A percentile compares a stretch with the other conserved stretches of the same genome.
phyloP scores from a whole-genome alignment of 2,329 filamentous ascomycete species.

The Verticillium albo-atrum region DNA sequence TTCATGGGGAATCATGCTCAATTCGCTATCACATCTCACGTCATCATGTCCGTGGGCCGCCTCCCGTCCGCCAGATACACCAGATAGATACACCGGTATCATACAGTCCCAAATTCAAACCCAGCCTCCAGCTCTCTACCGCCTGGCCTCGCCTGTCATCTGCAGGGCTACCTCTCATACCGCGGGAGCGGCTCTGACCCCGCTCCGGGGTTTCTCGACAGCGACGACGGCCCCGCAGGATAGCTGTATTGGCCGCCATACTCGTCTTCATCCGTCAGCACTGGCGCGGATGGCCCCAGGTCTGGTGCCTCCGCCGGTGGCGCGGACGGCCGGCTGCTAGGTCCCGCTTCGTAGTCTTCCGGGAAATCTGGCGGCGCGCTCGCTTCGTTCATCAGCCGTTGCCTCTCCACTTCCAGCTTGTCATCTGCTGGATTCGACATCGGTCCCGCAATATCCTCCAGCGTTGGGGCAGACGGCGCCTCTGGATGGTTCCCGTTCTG shows the following conservation, averaged over 20 bases:
- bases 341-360: slow-evolving; percentile 40
- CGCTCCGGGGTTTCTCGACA: background rate
- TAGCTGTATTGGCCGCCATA: slow-evolving; percentile 30
- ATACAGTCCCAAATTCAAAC: background rate
- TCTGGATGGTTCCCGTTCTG: slow-evolving; percentile 17
- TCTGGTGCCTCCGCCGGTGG: slow-evolving; percentile 16
- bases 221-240: slow-evolving; percentile 6
- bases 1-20: background rate
- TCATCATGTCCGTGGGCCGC: background rate
- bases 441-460: slow-evolving; percentile 34
- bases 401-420: slow-evolving; percentile 72
- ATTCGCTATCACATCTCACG: background rate
- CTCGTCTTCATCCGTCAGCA: slow-evolving; percentile 52
- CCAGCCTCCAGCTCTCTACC: background rate
- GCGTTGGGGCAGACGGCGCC: slow-evolving; percentile 38
- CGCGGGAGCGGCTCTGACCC: slow-evolving; percentile 25
- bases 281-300: slow-evolving; percentile 52
- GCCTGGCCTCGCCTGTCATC: slow-evolving; percentile 1
- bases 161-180: slow-evolving; percentile 25
- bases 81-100: background rate
- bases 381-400: slow-evolving; percentile 57
- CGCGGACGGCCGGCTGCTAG: slow-evolving; percentile 23
- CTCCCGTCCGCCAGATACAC: background rate
- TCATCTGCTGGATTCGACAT: slow-evolving; percentile 53
- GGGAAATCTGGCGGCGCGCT: slow-evolving; percentile 59